Percentiles rank a stretch among this genome's conserved stretches.
Conservation (phyloP, 73 alveolate species). For the Blepharisma stoltei region DNA sequence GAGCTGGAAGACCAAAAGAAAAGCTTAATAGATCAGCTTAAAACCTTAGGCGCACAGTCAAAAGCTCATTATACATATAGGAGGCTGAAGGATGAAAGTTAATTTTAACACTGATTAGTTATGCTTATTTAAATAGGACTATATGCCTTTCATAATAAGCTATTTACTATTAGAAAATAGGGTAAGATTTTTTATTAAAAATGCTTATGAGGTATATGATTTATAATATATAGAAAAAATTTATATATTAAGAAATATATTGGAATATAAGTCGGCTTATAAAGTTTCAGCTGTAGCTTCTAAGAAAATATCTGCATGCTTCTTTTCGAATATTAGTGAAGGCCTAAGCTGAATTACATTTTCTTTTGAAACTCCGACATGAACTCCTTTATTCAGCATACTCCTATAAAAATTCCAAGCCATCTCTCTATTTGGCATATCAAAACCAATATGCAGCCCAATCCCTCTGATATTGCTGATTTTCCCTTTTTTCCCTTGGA, state of each 20-base stretch:
- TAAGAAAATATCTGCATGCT: conserved; percentile 4
- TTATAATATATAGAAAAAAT: no score
- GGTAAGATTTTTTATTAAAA: no score
- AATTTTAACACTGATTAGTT: no score
- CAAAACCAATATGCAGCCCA: conserved; percentile 12
- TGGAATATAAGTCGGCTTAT: no score
- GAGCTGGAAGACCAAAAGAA: conserved; percentile 68
- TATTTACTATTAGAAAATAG: no score
- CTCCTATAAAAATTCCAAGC: not conserved
- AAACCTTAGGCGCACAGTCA: conserved; percentile 45
- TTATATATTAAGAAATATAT: no score
- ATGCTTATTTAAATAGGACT: no score
- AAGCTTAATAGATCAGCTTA: conserved; percentile 58
- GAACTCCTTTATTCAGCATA: conserved; percentile 1
- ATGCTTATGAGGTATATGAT: no score
- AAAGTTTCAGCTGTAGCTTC: not conserved
- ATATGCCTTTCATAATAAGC: no score
- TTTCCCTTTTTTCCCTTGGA: not conserved
- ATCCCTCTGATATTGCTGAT: not conserved
- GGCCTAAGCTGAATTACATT: conserved; percentile 16
- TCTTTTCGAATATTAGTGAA: not conserved
- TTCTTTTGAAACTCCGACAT: not conserved
- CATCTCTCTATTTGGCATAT: not conserved
- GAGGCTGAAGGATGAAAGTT: not conserved
- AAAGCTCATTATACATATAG: conserved; percentile 17